Base-by-base conservation (phyloP, 1,139 yeast genomes). In the Suhomyces bribrorum region DNA sequence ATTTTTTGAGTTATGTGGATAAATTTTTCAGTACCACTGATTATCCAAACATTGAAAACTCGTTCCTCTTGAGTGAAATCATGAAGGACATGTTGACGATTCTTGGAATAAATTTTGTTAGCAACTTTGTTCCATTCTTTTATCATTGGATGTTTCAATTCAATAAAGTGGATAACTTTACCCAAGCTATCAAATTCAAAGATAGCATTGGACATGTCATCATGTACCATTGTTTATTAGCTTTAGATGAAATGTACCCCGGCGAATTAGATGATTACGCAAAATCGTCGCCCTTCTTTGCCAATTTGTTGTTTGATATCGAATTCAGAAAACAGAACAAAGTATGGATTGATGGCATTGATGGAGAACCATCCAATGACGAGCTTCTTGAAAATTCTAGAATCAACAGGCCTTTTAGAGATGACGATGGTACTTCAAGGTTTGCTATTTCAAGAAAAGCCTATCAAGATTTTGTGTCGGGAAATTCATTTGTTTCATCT, bases 41-140 rank as follows among this genome's bases (percentile, higher is more conserved):
- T 7, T 44, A 54, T 8, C 53, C 59, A 5, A 53, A 56, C 23
- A 41, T 59, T 2, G 54, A 53, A 34, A 52, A 57, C 29, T 59
- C 56, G 9, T 44, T 44, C 3, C 34, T 53, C 14, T 45, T 74
- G 23, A 49, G 63, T 2, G 47, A 48, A 1, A 53, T 64, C 3
- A 46, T 75, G 27, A 57, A 57, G 12, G 52, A 56, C 16, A 50
- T 75, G 47, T 45, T 62, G 13, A 43, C 49, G 2, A 61, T 61
- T 22, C 66, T 69, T 42, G 82, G 81, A 1, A 53, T 75, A 38
- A 77, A 77, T 46, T 70, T 75, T 27, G 49, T 73, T 12, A 62
- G 59, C 43, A 75, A 75, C 48, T 73, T 68, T 36, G 47, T 76
- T 7, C 77, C 80, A 5, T 74, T 67, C 48, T 72, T 74, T 48